phyloP scores from a whole-genome alignment of 768 basidiomycete genomes.

The Phylloporus scabripes region DNA sequence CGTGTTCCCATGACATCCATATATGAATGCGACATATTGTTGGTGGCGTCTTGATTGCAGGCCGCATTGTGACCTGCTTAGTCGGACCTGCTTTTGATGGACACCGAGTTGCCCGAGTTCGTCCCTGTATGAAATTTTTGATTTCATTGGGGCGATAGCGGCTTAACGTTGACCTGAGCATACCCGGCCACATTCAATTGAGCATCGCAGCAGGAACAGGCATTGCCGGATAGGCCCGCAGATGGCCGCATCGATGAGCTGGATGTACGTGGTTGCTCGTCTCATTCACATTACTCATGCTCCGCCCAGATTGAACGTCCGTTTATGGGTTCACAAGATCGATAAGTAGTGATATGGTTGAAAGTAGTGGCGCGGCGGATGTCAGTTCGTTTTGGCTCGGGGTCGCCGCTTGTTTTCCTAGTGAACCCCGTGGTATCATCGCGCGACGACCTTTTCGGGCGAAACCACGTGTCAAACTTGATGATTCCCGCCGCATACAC shows the following conservation, averaged over 20 bases:
- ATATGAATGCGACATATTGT: constrained; percentile 45
- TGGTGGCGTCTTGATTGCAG: constrained; percentile 9
- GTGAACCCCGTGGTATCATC: constrained; percentile 24
- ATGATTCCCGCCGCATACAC: neutral
- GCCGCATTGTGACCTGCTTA: neutral
- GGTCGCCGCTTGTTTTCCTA: constrained; percentile 11
- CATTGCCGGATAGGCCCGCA: constrained; percentile 6
- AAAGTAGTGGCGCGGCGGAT: neutral
- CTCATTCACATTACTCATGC: neutral
- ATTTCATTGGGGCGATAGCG: neutral
- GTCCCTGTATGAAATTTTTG: neutral
- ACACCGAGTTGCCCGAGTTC: constrained; percentile 46
- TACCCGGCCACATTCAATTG: neutral
- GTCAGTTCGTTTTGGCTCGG: neutral
- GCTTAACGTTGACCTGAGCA: neutral
- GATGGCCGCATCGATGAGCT: constrained; percentile 36
- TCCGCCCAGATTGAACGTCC: constrained; percentile 11
- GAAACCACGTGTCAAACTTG: neutral
- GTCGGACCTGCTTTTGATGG: constrained; percentile 35
- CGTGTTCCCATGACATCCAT: constrained; percentile 51
- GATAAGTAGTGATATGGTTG: neutral
- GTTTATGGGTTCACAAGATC: neutral
- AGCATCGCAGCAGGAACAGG: neutral
- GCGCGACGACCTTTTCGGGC: neutral
- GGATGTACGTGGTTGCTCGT: neutral